phyloP scores from a whole-genome alignment of 345 rosid genomes.

The Eucalyptus lansdowneana region DNA sequence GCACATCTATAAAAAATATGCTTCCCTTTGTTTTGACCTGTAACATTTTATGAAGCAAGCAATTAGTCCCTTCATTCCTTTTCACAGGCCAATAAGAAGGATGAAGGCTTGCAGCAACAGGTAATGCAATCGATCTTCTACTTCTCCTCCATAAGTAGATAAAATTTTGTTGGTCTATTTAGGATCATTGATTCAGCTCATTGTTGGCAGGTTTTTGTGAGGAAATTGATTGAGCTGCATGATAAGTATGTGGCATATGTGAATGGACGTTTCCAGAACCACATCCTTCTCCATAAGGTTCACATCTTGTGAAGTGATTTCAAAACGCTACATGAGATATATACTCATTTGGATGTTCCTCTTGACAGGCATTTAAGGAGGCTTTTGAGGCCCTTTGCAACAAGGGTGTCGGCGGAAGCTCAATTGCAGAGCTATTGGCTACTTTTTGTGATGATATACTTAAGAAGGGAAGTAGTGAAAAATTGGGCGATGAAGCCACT shows the following conservation, averaged over 20 bases:
- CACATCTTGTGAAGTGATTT: not conserved
- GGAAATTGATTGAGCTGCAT: slow-evolving; percentile 72
- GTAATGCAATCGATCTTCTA: slow-evolving; percentile 8
- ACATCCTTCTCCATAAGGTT: slow-evolving; percentile 68
- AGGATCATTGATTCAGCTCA: not conserved
- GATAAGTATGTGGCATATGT: slow-evolving; percentile 74
- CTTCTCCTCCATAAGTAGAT: not conserved
- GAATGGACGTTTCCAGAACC: slow-evolving; percentile 59
- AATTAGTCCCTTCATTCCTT: not conserved
- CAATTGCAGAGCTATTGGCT: slow-evolving; percentile 59
- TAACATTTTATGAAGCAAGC: not conserved
- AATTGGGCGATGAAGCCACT: slow-evolving; percentile 46
- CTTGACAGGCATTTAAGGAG: slow-evolving; percentile 47
- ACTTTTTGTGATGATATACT: slow-evolving; percentile 56
- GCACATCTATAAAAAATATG: not conserved
- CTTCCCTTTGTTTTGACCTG: not conserved
- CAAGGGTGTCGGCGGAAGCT: slow-evolving; percentile 40
- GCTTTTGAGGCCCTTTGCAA: slow-evolving; percentile 59
- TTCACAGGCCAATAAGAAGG: slow-evolving; percentile 42
- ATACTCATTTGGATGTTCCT: not conserved
- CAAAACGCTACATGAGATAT: not conserved
- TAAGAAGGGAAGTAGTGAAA: slow-evolving; percentile 56
- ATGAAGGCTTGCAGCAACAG: slow-evolving; percentile 61
- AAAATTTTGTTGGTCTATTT: not conserved
- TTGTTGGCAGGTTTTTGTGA: slow-evolving; percentile 52